A percentile compares a stretch with the other conserved stretches of the same genome.
phyloP scores from a whole-genome alignment of 768 basidiomycete genomes.

The Lyophyllum atratum region DNA sequence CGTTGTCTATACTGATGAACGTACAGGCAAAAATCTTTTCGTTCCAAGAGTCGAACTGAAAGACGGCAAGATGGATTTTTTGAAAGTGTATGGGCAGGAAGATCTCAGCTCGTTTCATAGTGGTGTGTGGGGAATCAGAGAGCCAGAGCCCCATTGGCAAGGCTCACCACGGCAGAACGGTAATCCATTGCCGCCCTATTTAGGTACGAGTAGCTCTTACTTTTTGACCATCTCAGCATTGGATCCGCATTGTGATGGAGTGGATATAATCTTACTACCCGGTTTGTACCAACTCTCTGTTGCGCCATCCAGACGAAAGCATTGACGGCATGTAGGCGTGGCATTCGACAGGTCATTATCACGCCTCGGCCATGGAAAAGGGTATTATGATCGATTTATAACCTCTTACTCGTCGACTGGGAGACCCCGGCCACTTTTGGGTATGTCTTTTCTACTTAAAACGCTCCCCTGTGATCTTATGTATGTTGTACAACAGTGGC shows the following conservation, averaged over 20 bases:
- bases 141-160: conserved; percentile 52
- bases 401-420: conserved; percentile 49
- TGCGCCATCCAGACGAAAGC: not conserved
- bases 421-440: conserved; percentile 54
- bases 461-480: conserved; percentile 5
- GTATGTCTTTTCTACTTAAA: conserved; percentile 36
- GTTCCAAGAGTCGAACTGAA: conserved; percentile 63
- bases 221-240: conserved; percentile 28
- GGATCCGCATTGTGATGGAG: conserved; percentile 35
- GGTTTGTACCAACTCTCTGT: conserved; percentile 38
- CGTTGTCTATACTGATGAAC: not conserved
- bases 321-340: conserved; percentile 46
- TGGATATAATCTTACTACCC: conserved; percentile 71
- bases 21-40: conserved; percentile 63
- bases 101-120: conserved; percentile 60
- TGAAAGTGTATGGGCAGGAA: conserved; percentile 57
- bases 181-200: conserved; percentile 20
- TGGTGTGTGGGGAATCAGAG: conserved; percentile 77
- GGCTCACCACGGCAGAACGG: conserved; percentile 51
- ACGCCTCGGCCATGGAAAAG: conserved; percentile 81
- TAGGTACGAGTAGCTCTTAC: not conserved
- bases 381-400: conserved; percentile 80
- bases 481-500: conserved; percentile 48
- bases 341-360: conserved; percentile 72
- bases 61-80: conserved; percentile 62